Conservation (phyloP, 2,329 filamentous ascomycete species). For the Chrysosporium queenslandicum region DNA sequence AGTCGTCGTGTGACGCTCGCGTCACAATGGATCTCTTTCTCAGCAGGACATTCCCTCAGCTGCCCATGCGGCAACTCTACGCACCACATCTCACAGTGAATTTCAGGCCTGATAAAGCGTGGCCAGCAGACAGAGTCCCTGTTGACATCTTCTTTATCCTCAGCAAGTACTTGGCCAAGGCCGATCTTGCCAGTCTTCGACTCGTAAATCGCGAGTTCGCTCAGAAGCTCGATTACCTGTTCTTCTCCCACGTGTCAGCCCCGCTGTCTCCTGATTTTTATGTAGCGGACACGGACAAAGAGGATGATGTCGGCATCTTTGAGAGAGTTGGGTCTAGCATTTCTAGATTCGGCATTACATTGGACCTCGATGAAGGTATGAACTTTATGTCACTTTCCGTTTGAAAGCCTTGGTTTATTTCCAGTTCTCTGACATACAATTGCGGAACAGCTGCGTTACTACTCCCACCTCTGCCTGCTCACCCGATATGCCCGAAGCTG, state of each 20-base stretch:
- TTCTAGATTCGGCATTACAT: slow-evolving; percentile 54
- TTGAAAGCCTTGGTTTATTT: neutral
- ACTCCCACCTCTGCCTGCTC: neutral
- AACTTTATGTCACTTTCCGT: slow-evolving; percentile 27
- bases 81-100: neutral
- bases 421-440: neutral
- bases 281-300: slow-evolving; percentile 22
- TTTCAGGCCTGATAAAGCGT: neutral
- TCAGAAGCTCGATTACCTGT: slow-evolving; percentile 45
- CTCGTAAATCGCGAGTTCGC: slow-evolving; percentile 54
- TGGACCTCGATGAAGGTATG: slow-evolving; percentile 53
- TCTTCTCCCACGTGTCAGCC: slow-evolving; percentile 55
- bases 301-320: slow-evolving; percentile 40
- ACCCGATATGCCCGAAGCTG: slow-evolving; percentile 16
- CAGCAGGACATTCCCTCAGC: neutral
- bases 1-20: neutral
- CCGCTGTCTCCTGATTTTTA: slow-evolving; percentile 56
- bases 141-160: slow-evolving; percentile 54
- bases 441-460: neutral
- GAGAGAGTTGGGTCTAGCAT: slow-evolving; percentile 54
- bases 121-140: neutral
- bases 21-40: too few species aligned
- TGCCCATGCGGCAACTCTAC: neutral
- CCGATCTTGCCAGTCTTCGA: slow-evolving; percentile 51
- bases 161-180: slow-evolving; percentile 45